These are phyloP conservation scores for Dactylellina cionopaga DNA, from an alignment of 2,329 filamentous ascomycete species.

Conservation along the genomic window DNA sequence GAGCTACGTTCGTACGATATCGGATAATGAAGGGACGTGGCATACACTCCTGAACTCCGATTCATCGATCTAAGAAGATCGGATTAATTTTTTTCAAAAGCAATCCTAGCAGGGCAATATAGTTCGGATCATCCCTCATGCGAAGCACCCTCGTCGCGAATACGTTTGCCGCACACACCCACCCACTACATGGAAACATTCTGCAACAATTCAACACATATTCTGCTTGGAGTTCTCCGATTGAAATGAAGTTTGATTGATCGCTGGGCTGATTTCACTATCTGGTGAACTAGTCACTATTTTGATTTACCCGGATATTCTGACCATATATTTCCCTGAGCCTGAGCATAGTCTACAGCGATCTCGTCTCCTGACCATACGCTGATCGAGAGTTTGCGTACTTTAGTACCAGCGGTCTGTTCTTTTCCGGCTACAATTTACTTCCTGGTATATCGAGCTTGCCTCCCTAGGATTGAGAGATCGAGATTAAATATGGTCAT, in stretches of 20 bases:
- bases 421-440: not conserved
- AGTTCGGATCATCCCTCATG: constrained; percentile 19
- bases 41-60: constrained; percentile 1
- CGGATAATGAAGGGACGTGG: constrained; percentile 18
- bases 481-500: not conserved
- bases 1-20: constrained; percentile 6
- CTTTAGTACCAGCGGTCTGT: not conserved
- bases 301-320: constrained; percentile 31
- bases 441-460: too few relatives aligned
- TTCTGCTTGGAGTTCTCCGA: too few relatives aligned
- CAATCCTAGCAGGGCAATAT: not conserved
- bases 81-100: not conserved
- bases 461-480: not conserved
- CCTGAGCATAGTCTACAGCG: not conserved
- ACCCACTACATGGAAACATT: not conserved
- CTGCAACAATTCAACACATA: not conserved
- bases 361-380: not conserved
- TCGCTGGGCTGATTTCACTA: too few relatives aligned
- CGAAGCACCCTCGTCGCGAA: constrained; percentile 38
- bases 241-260: too few relatives aligned
- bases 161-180: constrained; percentile 48
- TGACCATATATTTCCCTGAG: not conserved
- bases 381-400: not conserved
- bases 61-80: constrained; percentile 26
- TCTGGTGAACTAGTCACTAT: not conserved